These are phyloP conservation scores for Graphilbum fragrans DNA, from an alignment of 2,329 filamentous ascomycete species.

Conservation along the genomic window DNA sequence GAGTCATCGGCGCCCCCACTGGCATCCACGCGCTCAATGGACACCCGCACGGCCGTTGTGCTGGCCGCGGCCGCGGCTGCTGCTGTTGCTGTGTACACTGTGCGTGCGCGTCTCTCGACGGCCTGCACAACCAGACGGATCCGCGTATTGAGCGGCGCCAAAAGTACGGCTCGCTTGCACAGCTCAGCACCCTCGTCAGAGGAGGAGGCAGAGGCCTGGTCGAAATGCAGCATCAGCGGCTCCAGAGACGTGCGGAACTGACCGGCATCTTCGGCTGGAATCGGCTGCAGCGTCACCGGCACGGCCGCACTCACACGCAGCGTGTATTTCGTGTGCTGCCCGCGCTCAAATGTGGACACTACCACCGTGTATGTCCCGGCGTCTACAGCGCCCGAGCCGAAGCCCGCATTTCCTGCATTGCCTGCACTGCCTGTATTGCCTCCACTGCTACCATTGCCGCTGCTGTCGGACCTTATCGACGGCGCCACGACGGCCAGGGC, in stretches of 20 bases:
- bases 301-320: conserved; percentile 57
- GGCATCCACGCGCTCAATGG: conserved; percentile 54
- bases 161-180: conserved; percentile 25
- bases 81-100: conserved; percentile 12
- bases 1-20: neutral
- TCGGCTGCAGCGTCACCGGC: conserved; percentile 41
- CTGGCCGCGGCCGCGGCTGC: conserved; percentile 13
- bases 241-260: conserved; percentile 50
- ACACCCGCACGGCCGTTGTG: conserved; percentile 46
- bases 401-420: too few relatives aligned
- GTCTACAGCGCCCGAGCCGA: conserved; percentile 34
- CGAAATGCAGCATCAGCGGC: conserved; percentile 25
- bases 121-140: conserved; percentile 37
- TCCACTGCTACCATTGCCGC: conserved; percentile 4
- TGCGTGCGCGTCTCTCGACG: conserved; percentile 6
- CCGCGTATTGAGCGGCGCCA: conserved; percentile 39
- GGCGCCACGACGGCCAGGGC: conserved; percentile 47
- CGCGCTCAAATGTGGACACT: conserved; percentile 79
- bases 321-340: conserved; percentile 62
- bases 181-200: conserved; percentile 10
- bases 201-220: neutral
- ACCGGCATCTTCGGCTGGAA: conserved; percentile 66
- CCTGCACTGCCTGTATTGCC: too few relatives aligned
- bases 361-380: conserved; percentile 75
- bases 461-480: neutral